Evolutionary conservation across 192 early-diverging fungal species (phyloP).

Genomic region (Oehlia diaphana): DNA sequence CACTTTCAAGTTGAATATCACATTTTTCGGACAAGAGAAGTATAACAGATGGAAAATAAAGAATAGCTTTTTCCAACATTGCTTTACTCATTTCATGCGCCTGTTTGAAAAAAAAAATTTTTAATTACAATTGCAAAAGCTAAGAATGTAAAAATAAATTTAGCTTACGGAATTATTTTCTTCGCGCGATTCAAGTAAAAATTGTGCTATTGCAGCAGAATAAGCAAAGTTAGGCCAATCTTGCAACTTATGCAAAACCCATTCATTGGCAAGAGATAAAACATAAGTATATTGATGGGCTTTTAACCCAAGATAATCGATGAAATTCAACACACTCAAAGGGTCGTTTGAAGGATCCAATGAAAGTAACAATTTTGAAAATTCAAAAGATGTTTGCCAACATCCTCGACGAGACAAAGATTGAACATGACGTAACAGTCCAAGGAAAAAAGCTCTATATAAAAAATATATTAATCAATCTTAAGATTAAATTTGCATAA

Average conservation of each 20-base stretch:
- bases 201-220: constrained; percentile 73
- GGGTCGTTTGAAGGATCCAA: constrained; percentile 81
- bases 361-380: constrained; percentile 66
- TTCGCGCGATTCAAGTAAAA: constrained; percentile 63
- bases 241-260: constrained; percentile 20
- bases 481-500: background rate
- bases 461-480: background rate
- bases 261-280: constrained; percentile 30
- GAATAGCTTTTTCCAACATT: constrained; percentile 69
- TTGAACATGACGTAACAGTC: constrained; percentile 81
- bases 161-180: constrained; percentile 26
- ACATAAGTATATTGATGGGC: constrained; percentile 71
- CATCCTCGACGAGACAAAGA: constrained; percentile 85
- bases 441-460: constrained; percentile 68
- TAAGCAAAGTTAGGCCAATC: constrained; percentile 72
- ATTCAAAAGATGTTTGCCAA: constrained; percentile 92
- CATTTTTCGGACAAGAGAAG: constrained; percentile 65
- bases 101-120: constrained; percentile 17
- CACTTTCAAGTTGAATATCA: constrained; percentile 56
- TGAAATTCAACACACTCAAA: constrained; percentile 67
- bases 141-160: background rate
- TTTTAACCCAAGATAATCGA: constrained; percentile 87
- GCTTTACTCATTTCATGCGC: constrained; percentile 47
- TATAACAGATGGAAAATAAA: constrained; percentile 69
- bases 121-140: background rate